Base-by-base conservation (phyloP, 371 early-diverging fungal species). In the Zychaea mexicana region DNA sequence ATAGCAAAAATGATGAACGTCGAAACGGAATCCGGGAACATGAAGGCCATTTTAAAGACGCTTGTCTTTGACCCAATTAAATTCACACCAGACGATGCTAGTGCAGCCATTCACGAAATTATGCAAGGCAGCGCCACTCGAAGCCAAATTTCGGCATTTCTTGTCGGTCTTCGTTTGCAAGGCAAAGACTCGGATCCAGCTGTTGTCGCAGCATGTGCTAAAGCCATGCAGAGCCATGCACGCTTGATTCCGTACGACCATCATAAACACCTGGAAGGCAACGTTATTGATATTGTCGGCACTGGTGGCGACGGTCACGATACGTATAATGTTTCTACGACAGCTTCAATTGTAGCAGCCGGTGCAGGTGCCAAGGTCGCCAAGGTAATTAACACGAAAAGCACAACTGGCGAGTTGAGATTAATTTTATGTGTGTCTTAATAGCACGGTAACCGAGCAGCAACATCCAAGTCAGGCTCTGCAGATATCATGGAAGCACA, bases 301-400 rank as follows among this genome's bases (percentile, higher is more conserved):
- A 98, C 98, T 6, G 98, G 98, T 22, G 98, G 98, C n/a, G 98
- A 98, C 75, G 97, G 96, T 9, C 92, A 93, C 72, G 86, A 97
- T 69, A 98, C 98, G 12, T 97, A 96, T 70, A 98, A 98, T 71
- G 97, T 96, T 9, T 93, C 94, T 2, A 97, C 98, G 0, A 93
- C 97, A 0, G 87, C 96, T 5, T 92, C 93, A 21, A 84, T 98
- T 38, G 93, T 98, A 0, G 94, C 92, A 9, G 97, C 98, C 2
- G 96, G 95, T 27, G 96, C 95, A 1, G 97, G 97, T n/a, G 85
- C 88, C 64, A 86, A 84, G 67, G 93, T 98, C 38, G 97, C 96
- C 62, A 98, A 97, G 85, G 95, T 93, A 36, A 36, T 36, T 1
- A 36, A 36, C 0, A 36, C 8, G 15, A 36, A 36, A 10, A 36